Base-by-base conservation (phyloP, 2,329 filamentous ascomycete genomes). In the Arthroderma uncinatum region DNA sequence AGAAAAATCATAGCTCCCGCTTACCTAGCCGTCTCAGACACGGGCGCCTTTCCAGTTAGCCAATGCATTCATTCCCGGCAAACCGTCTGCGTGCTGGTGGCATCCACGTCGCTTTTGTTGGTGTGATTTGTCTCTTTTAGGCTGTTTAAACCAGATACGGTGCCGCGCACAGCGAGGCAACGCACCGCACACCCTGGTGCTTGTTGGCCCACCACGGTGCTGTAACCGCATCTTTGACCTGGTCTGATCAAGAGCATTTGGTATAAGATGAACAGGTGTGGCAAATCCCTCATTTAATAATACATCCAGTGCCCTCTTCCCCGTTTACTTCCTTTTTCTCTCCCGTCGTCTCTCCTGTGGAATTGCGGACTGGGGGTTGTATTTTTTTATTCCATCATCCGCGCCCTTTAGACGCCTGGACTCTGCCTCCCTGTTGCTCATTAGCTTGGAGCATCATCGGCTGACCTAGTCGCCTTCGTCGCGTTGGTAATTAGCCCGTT, bases 241-340 rank as follows among this genome's bases (percentile, higher is more conserved):
- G 21, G 44, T 48, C 44, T 48, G 44, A 28, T 30, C 14, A 28
- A 19, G 25, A 30, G 44, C 44, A 12, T 48, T 16, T 30, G 44
- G 23, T 48, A 30, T 48, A 48, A 48, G 44, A 48, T 48, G 44
- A 48, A 48, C 44, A 48, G 44, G 44, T 48, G 44, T 48, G 44
- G 44, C 44, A 48, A 48, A 48, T 30, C 14, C 25, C 14, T 16
- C 44, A 28, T 48, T 48, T 48, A 48, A 48, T 25, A 28, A 6
- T 48, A 48, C 44, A 28, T 48, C 14, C 25, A 25, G 28, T 53
- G 47, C 53, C 25, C 23, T 53, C 34, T 28, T 55, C 28, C 34
- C 39, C 21, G 23, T n/a, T 57, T 52, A 23, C 53, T 33, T 56
- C 53, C 42, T 52, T 42, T 25, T 23, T 23, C 39, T 28, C 42